These are phyloP conservation scores for Kazachstania taianensis DNA, from an alignment of 805 yeast genomes.

Conservation along the genomic window DNA sequence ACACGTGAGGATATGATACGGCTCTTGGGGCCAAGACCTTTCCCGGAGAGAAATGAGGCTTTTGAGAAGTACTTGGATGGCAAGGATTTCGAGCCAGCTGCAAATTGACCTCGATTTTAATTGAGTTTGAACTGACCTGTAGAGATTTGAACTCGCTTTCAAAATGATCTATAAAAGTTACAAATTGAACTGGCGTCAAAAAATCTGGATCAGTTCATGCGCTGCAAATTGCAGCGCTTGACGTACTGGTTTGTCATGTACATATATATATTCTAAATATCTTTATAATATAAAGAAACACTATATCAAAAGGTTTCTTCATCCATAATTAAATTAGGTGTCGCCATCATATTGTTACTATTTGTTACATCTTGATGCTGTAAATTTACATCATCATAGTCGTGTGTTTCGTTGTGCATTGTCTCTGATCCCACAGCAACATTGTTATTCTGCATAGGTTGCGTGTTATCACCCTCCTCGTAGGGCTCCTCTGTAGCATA, in stretches of 20 bases:
- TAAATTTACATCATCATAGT: slow-evolving; percentile 14
- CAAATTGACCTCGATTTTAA: background rate
- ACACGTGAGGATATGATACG: slow-evolving; percentile 92
- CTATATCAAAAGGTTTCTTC: slow-evolving; percentile 27
- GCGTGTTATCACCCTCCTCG: background rate
- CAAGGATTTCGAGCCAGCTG: slow-evolving; percentile 1
- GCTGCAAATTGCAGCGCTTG: too few relatives aligned
- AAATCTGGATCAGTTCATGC: background rate
- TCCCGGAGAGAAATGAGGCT: slow-evolving; percentile 81
- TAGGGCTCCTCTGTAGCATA: slow-evolving; percentile 78
- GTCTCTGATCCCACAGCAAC: background rate
- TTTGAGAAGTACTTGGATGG: slow-evolving; percentile 75
- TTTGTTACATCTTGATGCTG: slow-evolving; percentile 24
- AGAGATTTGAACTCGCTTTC: slow-evolving; percentile 5
- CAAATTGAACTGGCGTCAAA: background rate
- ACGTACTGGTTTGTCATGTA: too few relatives aligned
- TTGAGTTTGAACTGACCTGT: slow-evolving; percentile 5
- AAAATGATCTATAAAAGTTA: too few relatives aligned
- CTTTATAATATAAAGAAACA: too few relatives aligned
- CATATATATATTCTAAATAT: too few relatives aligned
- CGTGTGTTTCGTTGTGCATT: slow-evolving; percentile 9
- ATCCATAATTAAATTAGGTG: slow-evolving; percentile 27
- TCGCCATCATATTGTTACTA: slow-evolving; percentile 4
- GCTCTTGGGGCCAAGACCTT: slow-evolving; percentile 84
- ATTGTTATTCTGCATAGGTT: background rate